A percentile compares a stretch with the other conserved stretches of the same genome.
Conservation (phyloP, 2,329 filamentous ascomycete species). For the Ustulina deusta region DNA sequence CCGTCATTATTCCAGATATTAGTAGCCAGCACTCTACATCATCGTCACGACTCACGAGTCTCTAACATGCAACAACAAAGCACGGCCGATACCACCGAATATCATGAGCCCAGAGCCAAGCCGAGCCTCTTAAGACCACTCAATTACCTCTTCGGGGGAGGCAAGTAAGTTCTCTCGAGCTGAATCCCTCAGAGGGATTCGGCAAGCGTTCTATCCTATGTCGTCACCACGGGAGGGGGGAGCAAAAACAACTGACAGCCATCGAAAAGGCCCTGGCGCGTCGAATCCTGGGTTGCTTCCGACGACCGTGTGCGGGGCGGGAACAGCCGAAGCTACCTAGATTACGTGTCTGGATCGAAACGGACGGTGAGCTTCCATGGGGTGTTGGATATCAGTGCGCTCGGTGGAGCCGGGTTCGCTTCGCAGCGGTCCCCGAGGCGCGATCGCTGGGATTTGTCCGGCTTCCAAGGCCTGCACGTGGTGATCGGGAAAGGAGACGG, state of each 20-base stretch:
- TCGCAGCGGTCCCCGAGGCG: constrained; percentile 76
- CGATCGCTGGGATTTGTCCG: constrained; percentile 71
- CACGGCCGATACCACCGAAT: not conserved
- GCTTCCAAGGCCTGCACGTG: constrained; percentile 71
- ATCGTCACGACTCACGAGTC: not conserved
- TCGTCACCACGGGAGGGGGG: not conserved
- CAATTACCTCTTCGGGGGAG: constrained; percentile 56
- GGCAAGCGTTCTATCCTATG: not conserved
- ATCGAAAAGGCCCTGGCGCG: constrained; percentile 66
- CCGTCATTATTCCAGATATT: not conserved
- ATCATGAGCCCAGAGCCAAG: constrained; percentile 1
- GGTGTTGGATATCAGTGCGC: constrained; percentile 76
- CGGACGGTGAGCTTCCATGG: constrained; percentile 72
- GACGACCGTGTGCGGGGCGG: constrained; percentile 85
- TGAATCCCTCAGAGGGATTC: not conserved
- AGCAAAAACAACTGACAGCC: constrained; percentile 16
- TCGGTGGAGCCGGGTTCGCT: constrained; percentile 86
- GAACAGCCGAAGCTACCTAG: constrained; percentile 68
- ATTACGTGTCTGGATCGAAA: constrained; percentile 43
- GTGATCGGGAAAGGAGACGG: constrained; percentile 65
- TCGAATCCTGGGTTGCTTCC: constrained; percentile 72
- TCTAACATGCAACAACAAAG: not conserved
- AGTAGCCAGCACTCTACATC: constrained; percentile 2
- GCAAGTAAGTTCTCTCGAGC: constrained; percentile 50
- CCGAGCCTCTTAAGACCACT: constrained; percentile 28